Evolutionary conservation across 345 rosid genomes (phyloP), one percentile per base, ranked within the genome.

Genomic region (Populus euphratica): DNA sequence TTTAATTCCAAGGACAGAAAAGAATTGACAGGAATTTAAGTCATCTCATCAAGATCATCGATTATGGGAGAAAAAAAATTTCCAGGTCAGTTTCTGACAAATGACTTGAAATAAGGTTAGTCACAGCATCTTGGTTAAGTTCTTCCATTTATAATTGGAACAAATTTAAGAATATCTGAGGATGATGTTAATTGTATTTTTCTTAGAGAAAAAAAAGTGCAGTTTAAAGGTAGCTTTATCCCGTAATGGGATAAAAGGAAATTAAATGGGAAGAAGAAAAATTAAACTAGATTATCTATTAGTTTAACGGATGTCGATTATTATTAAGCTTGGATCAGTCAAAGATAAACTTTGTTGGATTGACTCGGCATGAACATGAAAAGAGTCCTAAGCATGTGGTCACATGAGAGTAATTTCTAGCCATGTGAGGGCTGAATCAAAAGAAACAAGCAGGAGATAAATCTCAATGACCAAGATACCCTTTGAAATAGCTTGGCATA

Each of bases 361-460:
- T 78, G 83, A 69, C 81, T 70, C 70, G 38, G 70, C 72, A 50
- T 72, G 77, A 77, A 76, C 85, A 81, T 72, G 81, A 70, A 73
- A 72, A 41, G 33, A 81, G 80, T 38, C 82, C 68, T 12, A n/a
- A 66, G 74, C 90, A 87, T 82, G 92, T 85, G 87, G 74, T 31
- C 88, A 82, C 86, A 87, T 81, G 88, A 85, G 78, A 77, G 82
- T 69, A 80, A 73, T 79, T 77, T 74, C 77, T 29, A 49, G 78
- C 88, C 92, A 89, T 87, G 90, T 86, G 92, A 80, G 9, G 18
- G 43, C 83, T 81, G 69, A 73, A 82, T 75, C 86, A 86, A 76
- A 76, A 75, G 13, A 70, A 63, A 67, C 23, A 52, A 64, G 68
- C 68, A 16, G 14, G 39, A 17, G 52, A 44, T 29, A 8, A 21